These are phyloP conservation scores for Rhodotorula sp. DNA, from an alignment of 1,284 basidiomycete species.

Conservation along the genomic window DNA sequence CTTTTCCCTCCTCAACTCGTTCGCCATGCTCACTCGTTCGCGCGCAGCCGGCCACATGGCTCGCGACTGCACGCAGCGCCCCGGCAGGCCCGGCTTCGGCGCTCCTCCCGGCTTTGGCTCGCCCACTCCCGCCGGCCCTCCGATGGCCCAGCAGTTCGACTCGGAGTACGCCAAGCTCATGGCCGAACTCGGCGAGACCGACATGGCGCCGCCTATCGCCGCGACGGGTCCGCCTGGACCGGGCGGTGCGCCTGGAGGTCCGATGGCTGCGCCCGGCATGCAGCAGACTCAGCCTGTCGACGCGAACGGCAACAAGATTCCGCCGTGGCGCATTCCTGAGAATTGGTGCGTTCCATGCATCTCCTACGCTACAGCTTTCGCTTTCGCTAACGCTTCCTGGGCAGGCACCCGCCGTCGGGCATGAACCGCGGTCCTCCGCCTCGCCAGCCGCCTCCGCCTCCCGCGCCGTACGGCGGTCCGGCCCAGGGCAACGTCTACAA, in stretches of 20 bases:
- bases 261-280: conserved; percentile 6
- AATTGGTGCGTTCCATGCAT: conserved; percentile 48
- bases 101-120: conserved; percentile 45
- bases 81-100: conserved; percentile 57
- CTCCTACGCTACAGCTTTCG: too few relatives aligned
- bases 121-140: conserved; percentile 35
- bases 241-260: conserved; percentile 11
- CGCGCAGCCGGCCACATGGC: conserved; percentile 79
- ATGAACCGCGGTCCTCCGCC: background rate
- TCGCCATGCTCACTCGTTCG: background rate
- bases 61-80: conserved; percentile 82
- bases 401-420: conserved; percentile 15
- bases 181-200: conserved; percentile 90
- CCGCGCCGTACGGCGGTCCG: conserved; percentile 8
- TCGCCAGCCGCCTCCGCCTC: conserved; percentile 11
- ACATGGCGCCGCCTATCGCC: conserved; percentile 50
- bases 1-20: background rate
- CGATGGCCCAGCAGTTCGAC: conserved; percentile 64
- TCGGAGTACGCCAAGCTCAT: conserved; percentile 96
- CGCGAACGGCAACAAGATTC: conserved; percentile 46
- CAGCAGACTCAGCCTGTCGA: conserved; percentile 29
- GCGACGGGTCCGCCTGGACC: conserved; percentile 15
- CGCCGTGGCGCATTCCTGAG: conserved; percentile 55
- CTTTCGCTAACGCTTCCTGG: background rate
- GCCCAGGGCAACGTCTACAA: conserved; percentile 8